phyloP scores from a whole-genome alignment of 305 asterid species.

The Stenogyne calaminthoides region DNA sequence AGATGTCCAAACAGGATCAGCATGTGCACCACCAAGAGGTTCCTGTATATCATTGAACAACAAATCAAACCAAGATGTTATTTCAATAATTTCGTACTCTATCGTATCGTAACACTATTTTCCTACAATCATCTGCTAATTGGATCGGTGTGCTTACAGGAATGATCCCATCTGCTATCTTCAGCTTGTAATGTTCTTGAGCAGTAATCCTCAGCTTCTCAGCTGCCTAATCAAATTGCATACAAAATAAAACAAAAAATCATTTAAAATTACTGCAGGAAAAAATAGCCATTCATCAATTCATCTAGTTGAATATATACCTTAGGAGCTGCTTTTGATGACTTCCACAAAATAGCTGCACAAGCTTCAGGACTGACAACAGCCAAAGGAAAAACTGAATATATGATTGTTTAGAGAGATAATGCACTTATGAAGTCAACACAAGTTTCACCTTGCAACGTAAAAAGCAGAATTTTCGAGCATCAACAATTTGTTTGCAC shows the following conservation, averaged over 20 bases:
- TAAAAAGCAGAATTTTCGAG: slow-evolving; percentile 50
- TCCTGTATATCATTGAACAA: slow-evolving; percentile 38
- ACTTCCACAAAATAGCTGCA: slow-evolving; percentile 55
- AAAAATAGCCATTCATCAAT: neutral
- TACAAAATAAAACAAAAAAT: neutral
- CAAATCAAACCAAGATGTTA: neutral
- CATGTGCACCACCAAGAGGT: slow-evolving; percentile 60
- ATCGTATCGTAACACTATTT: neutral
- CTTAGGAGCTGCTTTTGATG: slow-evolving; percentile 55
- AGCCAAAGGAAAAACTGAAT: neutral
- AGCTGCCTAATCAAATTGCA: slow-evolving; percentile 47
- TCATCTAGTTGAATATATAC: slow-evolving; percentile 17
- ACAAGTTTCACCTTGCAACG: slow-evolving; percentile 47
- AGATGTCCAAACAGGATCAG: slow-evolving; percentile 52
- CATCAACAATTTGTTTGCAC: slow-evolving; percentile 52
- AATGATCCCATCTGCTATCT: slow-evolving; percentile 49
- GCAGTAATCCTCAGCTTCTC: slow-evolving; percentile 56
- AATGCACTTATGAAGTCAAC: neutral
- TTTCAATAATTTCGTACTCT: neutral
- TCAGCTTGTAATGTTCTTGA: slow-evolving; percentile 48
- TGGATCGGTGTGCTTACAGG: slow-evolving; percentile 47
- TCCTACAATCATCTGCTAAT: too few species aligned
- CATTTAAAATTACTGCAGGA: neutral
- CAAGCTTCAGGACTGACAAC: slow-evolving; percentile 53
- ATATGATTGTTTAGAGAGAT: neutral